Conservation (phyloP, 768 basidiomycete species). For the Termitomyces sp. region DNA sequence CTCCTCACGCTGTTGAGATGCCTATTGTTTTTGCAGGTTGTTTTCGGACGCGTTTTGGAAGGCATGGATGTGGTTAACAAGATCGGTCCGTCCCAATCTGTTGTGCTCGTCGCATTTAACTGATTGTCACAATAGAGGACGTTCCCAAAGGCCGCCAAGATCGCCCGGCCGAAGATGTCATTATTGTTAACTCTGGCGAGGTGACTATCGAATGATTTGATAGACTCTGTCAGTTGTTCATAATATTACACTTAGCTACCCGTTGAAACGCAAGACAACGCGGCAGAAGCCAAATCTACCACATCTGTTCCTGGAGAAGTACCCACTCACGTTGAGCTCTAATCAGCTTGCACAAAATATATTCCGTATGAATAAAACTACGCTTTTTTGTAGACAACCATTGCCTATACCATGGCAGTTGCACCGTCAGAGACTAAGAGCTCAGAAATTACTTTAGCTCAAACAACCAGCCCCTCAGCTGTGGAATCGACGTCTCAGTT, state of each 20-base stretch:
- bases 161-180: conserved; percentile 70
- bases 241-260: conserved; percentile 34
- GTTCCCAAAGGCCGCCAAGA: conserved; percentile 67
- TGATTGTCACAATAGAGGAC: conserved; percentile 46
- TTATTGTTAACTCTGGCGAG: conserved; percentile 86
- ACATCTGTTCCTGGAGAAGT: conserved; percentile 81
- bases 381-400: conserved; percentile 41
- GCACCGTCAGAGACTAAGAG: conserved; percentile 5
- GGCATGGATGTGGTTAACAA: conserved; percentile 82
- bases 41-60: conserved; percentile 88
- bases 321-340: conserved; percentile 94
- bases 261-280: conserved; percentile 28
- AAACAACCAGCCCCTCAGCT: not conserved
- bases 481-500: conserved; percentile 8
- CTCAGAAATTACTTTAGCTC: not conserved
- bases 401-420: conserved; percentile 14
- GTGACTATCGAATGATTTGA: conserved; percentile 32
- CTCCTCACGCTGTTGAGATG: not conserved
- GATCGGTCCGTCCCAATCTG: conserved; percentile 51
- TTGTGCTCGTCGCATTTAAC: not conserved
- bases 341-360: conserved; percentile 40
- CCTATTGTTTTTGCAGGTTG: conserved; percentile 49
- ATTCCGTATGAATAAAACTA: conserved; percentile 49
- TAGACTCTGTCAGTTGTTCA: not conserved
- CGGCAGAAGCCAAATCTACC: conserved; percentile 36